Percentiles rank a stretch among this genome's conserved stretches.
phyloP scores from a whole-genome alignment of 306 rosid species.

The Macrotyloma uniflorum region DNA sequence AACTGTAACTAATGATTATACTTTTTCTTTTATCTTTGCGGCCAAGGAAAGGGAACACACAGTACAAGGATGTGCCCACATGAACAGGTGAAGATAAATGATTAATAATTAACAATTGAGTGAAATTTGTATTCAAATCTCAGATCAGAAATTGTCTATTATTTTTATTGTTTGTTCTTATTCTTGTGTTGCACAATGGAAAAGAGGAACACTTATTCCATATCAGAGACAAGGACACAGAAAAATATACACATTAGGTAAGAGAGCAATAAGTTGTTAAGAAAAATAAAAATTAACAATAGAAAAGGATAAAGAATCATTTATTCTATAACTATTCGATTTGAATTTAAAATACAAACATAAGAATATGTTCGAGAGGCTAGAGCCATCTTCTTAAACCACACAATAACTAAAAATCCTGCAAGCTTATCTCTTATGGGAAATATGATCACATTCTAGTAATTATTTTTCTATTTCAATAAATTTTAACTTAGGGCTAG shows the following conservation, averaged over 20 bases:
- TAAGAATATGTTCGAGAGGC: neutral
- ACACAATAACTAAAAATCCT: conserved; percentile 9
- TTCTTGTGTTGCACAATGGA: neutral
- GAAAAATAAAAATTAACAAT: neutral
- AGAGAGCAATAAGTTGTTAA: neutral
- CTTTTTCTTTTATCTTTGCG: conserved; percentile 16
- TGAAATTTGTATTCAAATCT: neutral
- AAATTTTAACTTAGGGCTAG: conserved; percentile 9
- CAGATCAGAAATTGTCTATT: neutral
- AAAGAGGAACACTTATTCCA: neutral
- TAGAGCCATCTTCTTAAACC: conserved; percentile 10
- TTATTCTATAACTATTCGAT: neutral
- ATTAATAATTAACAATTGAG: neutral
- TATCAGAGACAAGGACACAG: too few species aligned
- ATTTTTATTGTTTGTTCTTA: neutral
- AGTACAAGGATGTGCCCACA: neutral
- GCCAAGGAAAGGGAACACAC: conserved; percentile 23
- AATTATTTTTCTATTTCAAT: neutral
- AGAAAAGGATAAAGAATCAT: neutral
- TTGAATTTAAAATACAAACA: neutral
- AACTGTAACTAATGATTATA: conserved; percentile 11
- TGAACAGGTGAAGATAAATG: neutral
- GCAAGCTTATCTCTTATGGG: conserved; percentile 9
- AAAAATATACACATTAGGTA: too few species aligned
- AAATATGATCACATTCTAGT: neutral